These are phyloP conservation scores for Saccharum officinarum DNA, from an alignment of 176 grass and related monocot species.

Conservation along the genomic window DNA sequence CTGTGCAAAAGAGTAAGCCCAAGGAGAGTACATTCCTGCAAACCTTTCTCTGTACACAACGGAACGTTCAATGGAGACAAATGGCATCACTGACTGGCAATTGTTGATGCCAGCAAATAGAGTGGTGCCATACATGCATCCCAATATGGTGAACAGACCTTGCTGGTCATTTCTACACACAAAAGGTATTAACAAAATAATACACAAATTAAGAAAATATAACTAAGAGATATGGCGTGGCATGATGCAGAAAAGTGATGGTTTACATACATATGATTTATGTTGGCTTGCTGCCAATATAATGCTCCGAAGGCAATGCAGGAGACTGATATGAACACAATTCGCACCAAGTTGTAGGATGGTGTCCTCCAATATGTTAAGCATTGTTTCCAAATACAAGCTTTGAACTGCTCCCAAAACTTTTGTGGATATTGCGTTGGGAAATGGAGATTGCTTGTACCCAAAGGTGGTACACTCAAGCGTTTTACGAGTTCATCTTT, in stretches of 20 bases:
- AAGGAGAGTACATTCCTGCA: too few species aligned
- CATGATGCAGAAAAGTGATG: background rate
- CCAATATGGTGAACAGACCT: conserved; percentile 78
- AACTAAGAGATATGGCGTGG: background rate
- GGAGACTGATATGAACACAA: conserved; percentile 29
- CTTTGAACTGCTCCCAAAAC: conserved; percentile 64
- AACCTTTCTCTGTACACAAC: too few species aligned
- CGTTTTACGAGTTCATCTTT: conserved; percentile 45
- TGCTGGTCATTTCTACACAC: conserved; percentile 48
- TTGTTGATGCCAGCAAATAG: conserved; percentile 58
- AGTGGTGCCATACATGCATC: conserved; percentile 53
- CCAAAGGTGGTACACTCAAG: conserved; percentile 46
- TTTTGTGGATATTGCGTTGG: conserved; percentile 58
- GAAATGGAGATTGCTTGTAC: conserved; percentile 51
- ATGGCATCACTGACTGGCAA: too few species aligned
- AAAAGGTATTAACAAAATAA: background rate
- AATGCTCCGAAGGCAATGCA: conserved; percentile 41
- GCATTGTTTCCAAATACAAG: conserved; percentile 80
- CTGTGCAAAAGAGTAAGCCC: too few species aligned
- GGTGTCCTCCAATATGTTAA: conserved; percentile 86
- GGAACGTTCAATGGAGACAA: too few species aligned
- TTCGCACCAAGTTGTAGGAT: conserved; percentile 68
- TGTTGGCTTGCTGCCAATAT: conserved; percentile 62
- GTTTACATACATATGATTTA: conserved; percentile 55
- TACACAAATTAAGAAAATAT: conserved; percentile 7